Base-by-base conservation (phyloP, 129 eudicot species). In the Apium graveolens region DNA sequence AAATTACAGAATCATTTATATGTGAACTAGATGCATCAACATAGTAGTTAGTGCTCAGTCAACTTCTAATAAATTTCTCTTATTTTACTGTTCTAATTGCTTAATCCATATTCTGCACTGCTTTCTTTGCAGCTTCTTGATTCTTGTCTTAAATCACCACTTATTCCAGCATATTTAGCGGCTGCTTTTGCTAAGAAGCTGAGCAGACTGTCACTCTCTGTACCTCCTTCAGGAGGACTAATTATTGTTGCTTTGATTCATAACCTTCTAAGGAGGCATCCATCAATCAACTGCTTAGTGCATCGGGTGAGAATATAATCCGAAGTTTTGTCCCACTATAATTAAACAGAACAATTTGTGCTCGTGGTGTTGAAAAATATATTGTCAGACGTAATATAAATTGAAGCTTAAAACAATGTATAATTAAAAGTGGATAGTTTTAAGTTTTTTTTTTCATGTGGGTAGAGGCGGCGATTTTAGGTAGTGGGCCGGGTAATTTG, bases 91-190 rank as follows among this genome's bases (percentile, higher is more conserved):
- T 24, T 44, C 45, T 72, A 2, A 5, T 39, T 11, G 4, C 53
- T 70, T 42, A 5, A 4, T 20, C 34, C 20, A 32, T 74, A 37
- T 5, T 0, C 29, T 17, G 35, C 26, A 34, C n/a, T 77, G 51
- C 46, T 48, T 43, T 37, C 17, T 80, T 29, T 78, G 80, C 89
- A 95, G 97, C 92, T 95, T 77, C 91, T 95, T 80, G 98, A 91
- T 87, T 88, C 94, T 38, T 91, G 97, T 88, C 83, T 95, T 74
- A 95, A 95, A 80, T 95, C 98, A 79, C 90, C 98, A 48, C 97
- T 91, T 78, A 92, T 95, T 84, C 94, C 98, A 4, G 98, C 97
- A 66, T 91, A 95, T 81, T 78, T 91, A 83, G 97, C 97, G 35
- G 96, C 97, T 79, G 89, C 96, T 46, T 95, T 90, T 83, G 89